Conservation (phyloP, 2,329 filamentous ascomycete genomes). For the Chrysosporium queenslandicum region DNA sequence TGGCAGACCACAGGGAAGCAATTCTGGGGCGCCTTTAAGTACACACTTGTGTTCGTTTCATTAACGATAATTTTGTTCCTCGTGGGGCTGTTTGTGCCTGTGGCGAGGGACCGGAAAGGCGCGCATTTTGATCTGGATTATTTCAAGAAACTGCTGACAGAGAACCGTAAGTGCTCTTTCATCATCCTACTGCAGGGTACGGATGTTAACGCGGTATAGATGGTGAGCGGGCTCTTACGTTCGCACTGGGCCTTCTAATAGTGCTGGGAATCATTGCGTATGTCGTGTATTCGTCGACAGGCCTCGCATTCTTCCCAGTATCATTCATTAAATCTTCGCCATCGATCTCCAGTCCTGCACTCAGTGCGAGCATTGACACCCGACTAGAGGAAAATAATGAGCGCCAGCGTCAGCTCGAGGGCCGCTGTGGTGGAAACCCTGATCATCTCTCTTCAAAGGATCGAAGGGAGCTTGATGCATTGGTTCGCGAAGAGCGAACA, state of each 20-base stretch:
- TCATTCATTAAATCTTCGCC: constrained; percentile 88
- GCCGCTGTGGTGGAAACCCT: constrained; percentile 65
- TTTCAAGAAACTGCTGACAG: constrained; percentile 71
- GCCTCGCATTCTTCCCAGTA: constrained; percentile 78
- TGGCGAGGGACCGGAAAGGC: constrained; percentile 56
- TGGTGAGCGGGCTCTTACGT: constrained; percentile 84
- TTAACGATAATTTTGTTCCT: constrained; percentile 69
- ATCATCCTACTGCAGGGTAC: background rate
- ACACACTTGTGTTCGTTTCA: constrained; percentile 78
- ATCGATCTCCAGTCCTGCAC: constrained; percentile 68
- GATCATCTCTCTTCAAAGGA: constrained; percentile 74
- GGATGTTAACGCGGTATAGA: constrained; percentile 37
- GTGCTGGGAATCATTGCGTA: constrained; percentile 80
- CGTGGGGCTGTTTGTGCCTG: constrained; percentile 86
- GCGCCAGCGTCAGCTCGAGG: constrained; percentile 80
- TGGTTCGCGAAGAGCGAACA: constrained; percentile 84
- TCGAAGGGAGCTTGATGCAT: constrained; percentile 72
- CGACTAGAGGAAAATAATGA: constrained; percentile 82
- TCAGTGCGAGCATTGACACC: constrained; percentile 65
- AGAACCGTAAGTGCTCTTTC: constrained; percentile 54
- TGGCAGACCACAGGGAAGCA: constrained; percentile 60
- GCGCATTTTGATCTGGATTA: constrained; percentile 75
- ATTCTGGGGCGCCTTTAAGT: constrained; percentile 78
- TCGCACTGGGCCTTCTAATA: constrained; percentile 78
- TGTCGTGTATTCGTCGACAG: constrained; percentile 76